These are phyloP conservation scores for Dioszegia hungarica DNA, from an alignment of 768 basidiomycete species.

Conservation along the genomic window DNA sequence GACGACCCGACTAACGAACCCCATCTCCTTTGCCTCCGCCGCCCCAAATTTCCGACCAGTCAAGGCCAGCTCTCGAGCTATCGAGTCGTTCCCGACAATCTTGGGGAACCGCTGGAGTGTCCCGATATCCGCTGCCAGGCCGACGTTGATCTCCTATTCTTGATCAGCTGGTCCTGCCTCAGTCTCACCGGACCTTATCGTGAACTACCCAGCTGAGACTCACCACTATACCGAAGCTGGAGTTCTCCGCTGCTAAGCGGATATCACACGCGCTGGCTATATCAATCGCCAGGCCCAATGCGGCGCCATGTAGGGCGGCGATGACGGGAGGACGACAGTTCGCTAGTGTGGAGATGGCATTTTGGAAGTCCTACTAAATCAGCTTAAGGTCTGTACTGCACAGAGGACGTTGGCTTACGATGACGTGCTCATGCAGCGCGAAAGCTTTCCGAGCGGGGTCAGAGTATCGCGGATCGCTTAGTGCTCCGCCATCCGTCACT, in stretches of 20 bases:
- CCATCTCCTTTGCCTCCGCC: conserved; percentile 62
- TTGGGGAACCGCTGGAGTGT: conserved; percentile 77
- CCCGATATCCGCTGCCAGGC: conserved; percentile 82
- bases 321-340: conserved; percentile 74
- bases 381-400: not conserved
- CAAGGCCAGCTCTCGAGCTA: conserved; percentile 69
- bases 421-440: conserved; percentile 50
- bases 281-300: conserved; percentile 74
- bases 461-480: conserved; percentile 16
- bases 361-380: conserved; percentile 58
- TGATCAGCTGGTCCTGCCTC: no score
- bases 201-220: conserved; percentile 13
- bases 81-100: conserved; percentile 67
- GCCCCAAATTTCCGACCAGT: conserved; percentile 69
- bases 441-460: conserved; percentile 44
- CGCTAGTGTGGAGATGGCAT: conserved; percentile 64
- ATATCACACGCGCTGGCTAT: conserved; percentile 72
- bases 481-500: not conserved
- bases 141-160: conserved; percentile 76
- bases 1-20: conserved; percentile 69
- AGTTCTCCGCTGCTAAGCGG: conserved; percentile 60
- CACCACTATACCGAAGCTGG: conserved; percentile 70
- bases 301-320: conserved; percentile 69
- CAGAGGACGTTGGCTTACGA: conserved; percentile 26
- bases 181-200: not conserved